A percentile compares a stretch with the other conserved stretches of the same genome.
These are phyloP conservation scores for Malus fusca DNA, from an alignment of 306 rosid species.

Conservation along the genomic window DNA sequence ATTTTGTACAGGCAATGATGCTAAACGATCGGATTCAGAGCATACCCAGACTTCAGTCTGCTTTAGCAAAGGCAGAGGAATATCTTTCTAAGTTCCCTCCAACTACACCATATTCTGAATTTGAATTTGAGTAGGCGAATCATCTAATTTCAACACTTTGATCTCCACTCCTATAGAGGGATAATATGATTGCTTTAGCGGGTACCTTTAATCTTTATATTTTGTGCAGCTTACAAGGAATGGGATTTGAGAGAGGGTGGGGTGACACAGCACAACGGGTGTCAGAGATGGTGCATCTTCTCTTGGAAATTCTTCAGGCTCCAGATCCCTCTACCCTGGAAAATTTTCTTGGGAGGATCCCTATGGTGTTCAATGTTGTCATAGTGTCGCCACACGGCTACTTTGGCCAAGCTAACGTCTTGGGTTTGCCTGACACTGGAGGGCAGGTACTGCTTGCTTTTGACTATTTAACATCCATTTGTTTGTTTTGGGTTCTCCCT, in stretches of 20 bases:
- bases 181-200: background rate
- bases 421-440: constrained; percentile 98
- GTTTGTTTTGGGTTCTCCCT: background rate
- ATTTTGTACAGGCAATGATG: constrained; percentile 65
- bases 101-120: constrained; percentile 41
- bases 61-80: constrained; percentile 75
- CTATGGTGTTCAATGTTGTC: constrained; percentile 90
- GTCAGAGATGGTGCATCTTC: constrained; percentile 58
- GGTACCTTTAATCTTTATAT: background rate
- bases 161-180: background rate
- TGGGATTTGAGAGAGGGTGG: constrained; percentile 84
- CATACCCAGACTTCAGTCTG: constrained; percentile 63
- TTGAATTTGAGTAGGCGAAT: constrained; percentile 53
- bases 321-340: constrained; percentile 80
- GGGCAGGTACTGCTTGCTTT: constrained; percentile 61
- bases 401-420: constrained; percentile 94
- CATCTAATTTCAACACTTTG: background rate
- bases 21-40: constrained; percentile 59
- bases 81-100: constrained; percentile 43
- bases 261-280: constrained; percentile 59
- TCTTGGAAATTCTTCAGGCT: constrained; percentile 69
- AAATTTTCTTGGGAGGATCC: constrained; percentile 81
- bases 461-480: background rate
- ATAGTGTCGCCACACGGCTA: constrained; percentile 87
- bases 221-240: constrained; percentile 56